A percentile compares a stretch with the other conserved stretches of the same genome.
Conservation (phyloP, 2,329 filamentous ascomycete genomes). For the Botryotinia convoluta region DNA sequence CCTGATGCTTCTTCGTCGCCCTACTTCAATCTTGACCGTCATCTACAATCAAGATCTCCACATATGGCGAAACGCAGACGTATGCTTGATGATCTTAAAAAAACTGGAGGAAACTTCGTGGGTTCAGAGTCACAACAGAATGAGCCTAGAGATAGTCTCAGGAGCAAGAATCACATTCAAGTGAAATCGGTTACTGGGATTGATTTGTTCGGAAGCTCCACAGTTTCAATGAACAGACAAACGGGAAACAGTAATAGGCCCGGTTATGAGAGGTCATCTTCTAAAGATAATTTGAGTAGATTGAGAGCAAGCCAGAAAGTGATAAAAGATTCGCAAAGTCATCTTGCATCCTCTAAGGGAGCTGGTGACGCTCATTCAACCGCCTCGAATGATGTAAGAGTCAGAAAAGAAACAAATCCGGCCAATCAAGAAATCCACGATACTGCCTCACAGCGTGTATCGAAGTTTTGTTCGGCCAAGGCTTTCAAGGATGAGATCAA, state of each 20-base stretch:
- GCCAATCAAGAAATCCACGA: conserved; percentile 6
- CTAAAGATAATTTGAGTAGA: neutral
- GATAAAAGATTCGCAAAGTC: no score
- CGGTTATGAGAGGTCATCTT: neutral
- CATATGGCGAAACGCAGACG: conserved; percentile 24
- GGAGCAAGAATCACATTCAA: neutral
- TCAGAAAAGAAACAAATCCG: conserved; percentile 10
- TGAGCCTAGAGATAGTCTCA: neutral
- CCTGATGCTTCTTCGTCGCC: conserved; percentile 32
- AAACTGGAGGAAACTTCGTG: conserved; percentile 23
- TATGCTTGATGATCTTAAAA: conserved; percentile 29
- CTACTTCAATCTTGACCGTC: conserved; percentile 35
- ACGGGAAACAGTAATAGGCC: neutral
- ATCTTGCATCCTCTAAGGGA: neutral
- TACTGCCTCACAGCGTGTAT: conserved; percentile 11
- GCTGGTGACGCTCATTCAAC: neutral
- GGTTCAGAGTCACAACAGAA: neutral
- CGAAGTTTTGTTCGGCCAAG: conserved; percentile 18
- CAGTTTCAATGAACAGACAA: neutral
- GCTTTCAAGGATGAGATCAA: conserved; percentile 5
- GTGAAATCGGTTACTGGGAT: conserved; percentile 22
- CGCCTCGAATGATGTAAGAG: neutral
- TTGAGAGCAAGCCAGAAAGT: neutral
- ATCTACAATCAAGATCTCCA: conserved; percentile 25
- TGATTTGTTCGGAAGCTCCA: conserved; percentile 27